A percentile compares a stretch with the other conserved stretches of the same genome.
Evolutionary conservation across 73 alveolate genomes (phyloP).

Genomic region (Paraurostyla sp.): DNA sequence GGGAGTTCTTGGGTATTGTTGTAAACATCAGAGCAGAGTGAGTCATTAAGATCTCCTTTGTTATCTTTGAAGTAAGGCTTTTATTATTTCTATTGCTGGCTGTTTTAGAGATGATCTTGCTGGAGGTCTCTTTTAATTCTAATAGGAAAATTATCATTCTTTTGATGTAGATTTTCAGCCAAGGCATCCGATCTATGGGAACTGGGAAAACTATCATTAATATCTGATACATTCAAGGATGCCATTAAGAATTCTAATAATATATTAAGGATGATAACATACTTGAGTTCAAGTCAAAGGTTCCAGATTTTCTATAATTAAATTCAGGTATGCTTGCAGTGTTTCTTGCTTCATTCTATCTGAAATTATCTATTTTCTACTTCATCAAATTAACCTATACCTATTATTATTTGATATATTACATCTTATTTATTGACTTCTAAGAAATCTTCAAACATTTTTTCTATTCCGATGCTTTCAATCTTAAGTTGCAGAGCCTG

Average conservation of each 20-base stretch:
- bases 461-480: neutral
- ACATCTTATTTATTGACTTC: neutral
- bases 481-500: neutral
- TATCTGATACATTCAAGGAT: constrained; percentile 1
- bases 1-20: too few species aligned
- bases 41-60: too few species aligned
- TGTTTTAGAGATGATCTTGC: neutral
- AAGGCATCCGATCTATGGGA: constrained; percentile 19
- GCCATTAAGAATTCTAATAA: constrained; percentile 1
- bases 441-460: neutral
- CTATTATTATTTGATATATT: neutral
- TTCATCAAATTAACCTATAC: neutral
- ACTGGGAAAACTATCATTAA: constrained; percentile 30
- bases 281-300: constrained; percentile 35
- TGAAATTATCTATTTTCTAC: neutral
- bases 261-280: neutral
- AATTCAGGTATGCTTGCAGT: neutral
- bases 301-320: neutral
- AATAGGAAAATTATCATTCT: too few species aligned
- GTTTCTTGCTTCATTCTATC: neutral
- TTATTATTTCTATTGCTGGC: neutral
- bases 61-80: too few species aligned
- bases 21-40: too few species aligned
- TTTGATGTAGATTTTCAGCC: neutral
- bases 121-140: too few species aligned